Evolutionary conservation across 1,139 yeast species (phyloP), one percentile per base, ranked within the genome.

Genomic region (Saccharomycopsis crataegensis): DNA sequence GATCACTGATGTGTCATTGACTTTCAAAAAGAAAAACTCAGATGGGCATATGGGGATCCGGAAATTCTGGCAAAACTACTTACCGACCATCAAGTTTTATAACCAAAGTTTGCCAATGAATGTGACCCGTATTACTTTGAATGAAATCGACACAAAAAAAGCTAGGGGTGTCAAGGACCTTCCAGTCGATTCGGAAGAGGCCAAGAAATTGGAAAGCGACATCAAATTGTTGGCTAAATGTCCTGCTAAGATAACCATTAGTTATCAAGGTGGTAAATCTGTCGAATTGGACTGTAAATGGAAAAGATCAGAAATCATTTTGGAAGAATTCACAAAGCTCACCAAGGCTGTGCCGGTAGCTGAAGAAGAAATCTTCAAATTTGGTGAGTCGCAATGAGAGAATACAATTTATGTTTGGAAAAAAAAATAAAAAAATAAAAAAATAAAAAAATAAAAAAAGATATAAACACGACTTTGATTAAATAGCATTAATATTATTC

Each of bases 41-140:
- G 61, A 64, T 3, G 60, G 67, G 48, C 71, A 71, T 4, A 64
- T 64, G 66, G 71, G 71, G 3, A 63, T 67, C 34, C 62, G 66
- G 47, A 64, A 67, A 54, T 79, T 80, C 65, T 78, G 82, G 82
- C 76, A 74, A 63, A 65, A 68, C 51, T 71, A 78, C 63, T 67
- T 80, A 55, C 82, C 82, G 17, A 74, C 80, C 1, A 67, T 80
- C 54, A 72, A 71, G 59, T 80, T 78, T 65, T 83, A 79, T 63
- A 80, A 80, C 62, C 79, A 79, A 42, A 70, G 68, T 42, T 61
- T 78, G 34, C 67, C 70, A 28, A 73, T 79, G 57, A 70, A 72
- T 16, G 75, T 79, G 49, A 70, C 74, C 43, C 69, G 80, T 57
- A 71, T 80, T 44, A 65, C 48, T 42, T 58, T 59, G 40, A 57